A percentile compares a stretch with the other conserved stretches of the same genome.
These are phyloP conservation scores for Komagataella pseudopastoris DNA, from an alignment of 805 yeast genomes.

Conservation along the genomic window DNA sequence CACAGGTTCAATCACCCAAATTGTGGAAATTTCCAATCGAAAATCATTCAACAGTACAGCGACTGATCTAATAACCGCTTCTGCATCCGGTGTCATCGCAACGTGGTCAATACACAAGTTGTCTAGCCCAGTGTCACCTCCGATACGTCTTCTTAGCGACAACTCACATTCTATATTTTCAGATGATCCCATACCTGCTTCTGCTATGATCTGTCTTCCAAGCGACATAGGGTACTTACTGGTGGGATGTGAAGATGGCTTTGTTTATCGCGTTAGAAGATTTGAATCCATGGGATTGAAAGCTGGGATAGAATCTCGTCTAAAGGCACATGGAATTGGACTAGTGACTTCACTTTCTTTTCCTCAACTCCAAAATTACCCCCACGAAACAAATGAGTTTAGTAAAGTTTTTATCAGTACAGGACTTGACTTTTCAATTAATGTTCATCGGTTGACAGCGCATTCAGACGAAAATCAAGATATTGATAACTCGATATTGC, in stretches of 20 bases:
- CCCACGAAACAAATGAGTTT: constrained; percentile 8
- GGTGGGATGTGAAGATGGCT: constrained; percentile 23
- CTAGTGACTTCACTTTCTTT: constrained; percentile 19
- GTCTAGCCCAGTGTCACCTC: constrained; percentile 1
- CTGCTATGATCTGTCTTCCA: constrained; percentile 9
- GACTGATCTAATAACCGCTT: not conserved
- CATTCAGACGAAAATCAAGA: not conserved
- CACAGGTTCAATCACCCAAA: constrained; percentile 7
- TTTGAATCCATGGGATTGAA: constrained; percentile 6
- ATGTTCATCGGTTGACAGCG: constrained; percentile 5
- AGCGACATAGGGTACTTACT: constrained; percentile 16
- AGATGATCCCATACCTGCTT: constrained; percentile 15
- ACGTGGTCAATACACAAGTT: constrained; percentile 2
- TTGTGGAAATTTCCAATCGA: constrained; percentile 1
- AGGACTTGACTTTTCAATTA: constrained; percentile 22
- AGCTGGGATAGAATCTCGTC: constrained; percentile 10
- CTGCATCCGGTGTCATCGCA: constrained; percentile 1
- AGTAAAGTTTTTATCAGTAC: constrained; percentile 11
- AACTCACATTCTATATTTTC: constrained; percentile 7
- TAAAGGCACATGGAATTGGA: constrained; percentile 17
- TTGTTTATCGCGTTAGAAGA: constrained; percentile 17
- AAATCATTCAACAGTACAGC: constrained; percentile 6
- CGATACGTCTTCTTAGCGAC: constrained; percentile 5
- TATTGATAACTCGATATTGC: constrained; percentile 7
- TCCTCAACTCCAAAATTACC: constrained; percentile 4